Conservation (phyloP, 1,284 basidiomycete genomes). For the Trichosporon inkin region DNA sequence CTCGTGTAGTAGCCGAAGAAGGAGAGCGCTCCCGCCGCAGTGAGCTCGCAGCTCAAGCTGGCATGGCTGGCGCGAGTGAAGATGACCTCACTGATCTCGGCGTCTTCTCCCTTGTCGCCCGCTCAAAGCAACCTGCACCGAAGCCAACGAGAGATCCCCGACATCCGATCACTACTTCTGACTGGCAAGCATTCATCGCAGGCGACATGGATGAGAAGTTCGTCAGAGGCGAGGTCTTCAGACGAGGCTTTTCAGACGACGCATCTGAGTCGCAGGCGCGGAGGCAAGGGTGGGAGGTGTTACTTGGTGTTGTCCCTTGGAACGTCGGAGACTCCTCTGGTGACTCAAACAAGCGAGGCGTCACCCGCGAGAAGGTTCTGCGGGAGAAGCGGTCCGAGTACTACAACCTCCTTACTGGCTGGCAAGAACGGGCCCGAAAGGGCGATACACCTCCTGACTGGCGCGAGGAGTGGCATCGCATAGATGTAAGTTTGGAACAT, state of each 20-base stretch:
- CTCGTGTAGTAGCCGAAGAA: conserved; percentile 85
- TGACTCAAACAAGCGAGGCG: conserved; percentile 6
- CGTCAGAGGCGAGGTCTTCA: conserved; percentile 46
- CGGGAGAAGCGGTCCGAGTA: conserved; percentile 66
- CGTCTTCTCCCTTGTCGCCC: conserved; percentile 72
- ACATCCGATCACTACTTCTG: conserved; percentile 41
- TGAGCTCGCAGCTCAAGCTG: conserved; percentile 56
- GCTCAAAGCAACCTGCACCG: conserved; percentile 36
- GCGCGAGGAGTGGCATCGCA: conserved; percentile 51
- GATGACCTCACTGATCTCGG: conserved; percentile 71
- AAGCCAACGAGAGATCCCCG: conserved; percentile 46
- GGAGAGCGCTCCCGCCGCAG: conserved; percentile 76
- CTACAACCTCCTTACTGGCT: conserved; percentile 64
- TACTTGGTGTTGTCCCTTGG: conserved; percentile 82
- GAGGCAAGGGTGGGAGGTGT: conserved; percentile 78
- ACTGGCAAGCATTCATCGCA: conserved; percentile 41
- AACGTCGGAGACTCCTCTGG: conserved; percentile 19
- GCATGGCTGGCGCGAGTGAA: conserved; percentile 15
- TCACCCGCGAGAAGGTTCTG: conserved; percentile 54
- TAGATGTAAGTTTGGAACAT: conserved; percentile 43
- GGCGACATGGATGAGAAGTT: conserved; percentile 43
- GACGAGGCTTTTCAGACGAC: conserved; percentile 63
- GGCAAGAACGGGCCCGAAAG: conserved; percentile 55
- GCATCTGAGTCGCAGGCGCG: conserved; percentile 61
- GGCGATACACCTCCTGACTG: conserved; percentile 43